phyloP scores from a whole-genome alignment of 2,329 filamentous ascomycete genomes.

The Rhynchosporium secalis region DNA sequence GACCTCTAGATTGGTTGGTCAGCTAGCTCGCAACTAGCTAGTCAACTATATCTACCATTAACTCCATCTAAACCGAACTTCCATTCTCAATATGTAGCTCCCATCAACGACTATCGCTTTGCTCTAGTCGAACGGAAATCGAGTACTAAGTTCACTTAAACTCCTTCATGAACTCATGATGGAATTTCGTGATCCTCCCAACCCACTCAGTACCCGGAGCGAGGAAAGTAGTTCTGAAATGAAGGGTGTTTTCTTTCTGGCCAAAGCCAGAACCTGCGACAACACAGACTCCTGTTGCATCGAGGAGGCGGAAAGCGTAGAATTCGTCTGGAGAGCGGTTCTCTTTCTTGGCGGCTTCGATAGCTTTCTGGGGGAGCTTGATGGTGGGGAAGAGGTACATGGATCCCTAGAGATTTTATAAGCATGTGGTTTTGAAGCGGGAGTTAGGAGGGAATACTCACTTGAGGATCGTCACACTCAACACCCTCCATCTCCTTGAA shows the following conservation, averaged over 20 bases:
- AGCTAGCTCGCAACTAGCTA: background rate
- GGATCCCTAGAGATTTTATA: conserved; percentile 60
- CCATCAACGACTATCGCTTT: background rate
- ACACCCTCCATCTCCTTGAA: conserved; percentile 97
- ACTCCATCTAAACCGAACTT: background rate
- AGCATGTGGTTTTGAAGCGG: background rate
- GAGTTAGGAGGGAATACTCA: conserved; percentile 39
- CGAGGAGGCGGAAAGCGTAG: conserved; percentile 87
- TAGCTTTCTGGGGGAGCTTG: conserved; percentile 71
- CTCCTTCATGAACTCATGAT: conserved; percentile 86
- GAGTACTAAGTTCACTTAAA: conserved; percentile 48
- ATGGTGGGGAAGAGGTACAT: conserved; percentile 99
- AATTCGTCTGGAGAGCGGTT: conserved; percentile 83
- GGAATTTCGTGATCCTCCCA: conserved; percentile 82
- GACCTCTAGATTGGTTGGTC: conserved; percentile 3
- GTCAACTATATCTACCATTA: background rate
- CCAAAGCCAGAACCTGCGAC: conserved; percentile 93
- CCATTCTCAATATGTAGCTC: background rate
- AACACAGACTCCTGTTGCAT: conserved; percentile 92
- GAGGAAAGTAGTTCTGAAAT: conserved; percentile 96
- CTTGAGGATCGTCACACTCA: conserved; percentile 78
- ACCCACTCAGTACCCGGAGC: conserved; percentile 97
- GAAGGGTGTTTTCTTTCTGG: conserved; percentile 85
- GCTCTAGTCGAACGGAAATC: background rate
- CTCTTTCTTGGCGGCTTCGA: conserved; percentile 72